These are phyloP conservation scores for Penicillium hordei DNA, from an alignment of 2,329 filamentous ascomycete species.

Conservation along the genomic window DNA sequence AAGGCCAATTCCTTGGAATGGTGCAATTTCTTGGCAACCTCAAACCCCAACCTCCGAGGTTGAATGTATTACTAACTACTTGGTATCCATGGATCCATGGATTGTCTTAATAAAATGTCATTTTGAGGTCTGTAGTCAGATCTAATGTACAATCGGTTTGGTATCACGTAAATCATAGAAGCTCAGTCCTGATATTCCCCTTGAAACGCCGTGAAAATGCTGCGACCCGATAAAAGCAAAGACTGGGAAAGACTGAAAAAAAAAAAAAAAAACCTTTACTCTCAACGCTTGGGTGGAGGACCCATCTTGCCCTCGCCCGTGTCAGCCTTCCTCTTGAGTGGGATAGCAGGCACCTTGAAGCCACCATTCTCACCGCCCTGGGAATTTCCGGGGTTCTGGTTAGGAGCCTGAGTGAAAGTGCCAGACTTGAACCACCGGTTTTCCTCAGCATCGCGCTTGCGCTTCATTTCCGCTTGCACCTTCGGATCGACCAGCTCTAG, in stretches of 20 bases:
- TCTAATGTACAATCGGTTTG: slow-evolving; percentile 16
- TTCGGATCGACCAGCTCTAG: slow-evolving; percentile 94
- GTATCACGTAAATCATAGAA: slow-evolving; percentile 20
- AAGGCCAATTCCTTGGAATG: neutral
- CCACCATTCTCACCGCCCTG: slow-evolving; percentile 54
- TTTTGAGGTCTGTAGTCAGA: neutral
- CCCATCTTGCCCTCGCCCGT: slow-evolving; percentile 60
- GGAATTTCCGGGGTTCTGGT: slow-evolving; percentile 25
- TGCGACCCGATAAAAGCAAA: slow-evolving; percentile 14
- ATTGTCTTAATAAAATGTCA: neutral
- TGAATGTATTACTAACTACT: too few species aligned
- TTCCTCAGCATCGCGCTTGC: slow-evolving; percentile 91
- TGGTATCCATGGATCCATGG: too few species aligned
- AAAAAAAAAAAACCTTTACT: slow-evolving; percentile 10
- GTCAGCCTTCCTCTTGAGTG: slow-evolving; percentile 70
- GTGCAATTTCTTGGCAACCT: slow-evolving; percentile 6
- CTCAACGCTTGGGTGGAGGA: slow-evolving; percentile 39
- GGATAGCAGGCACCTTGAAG: slow-evolving; percentile 81
- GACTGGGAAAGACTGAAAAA: neutral
- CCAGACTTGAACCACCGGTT: slow-evolving; percentile 96
- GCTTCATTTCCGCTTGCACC: slow-evolving; percentile 78
- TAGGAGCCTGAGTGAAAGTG: slow-evolving; percentile 85
- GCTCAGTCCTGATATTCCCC: slow-evolving; percentile 12
- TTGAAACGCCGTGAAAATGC: slow-evolving; percentile 23
- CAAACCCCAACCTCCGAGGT: too few species aligned